These are phyloP conservation scores for Eragrostis tef DNA, from an alignment of 202 grass and related monocot genomes.

Conservation along the genomic window DNA sequence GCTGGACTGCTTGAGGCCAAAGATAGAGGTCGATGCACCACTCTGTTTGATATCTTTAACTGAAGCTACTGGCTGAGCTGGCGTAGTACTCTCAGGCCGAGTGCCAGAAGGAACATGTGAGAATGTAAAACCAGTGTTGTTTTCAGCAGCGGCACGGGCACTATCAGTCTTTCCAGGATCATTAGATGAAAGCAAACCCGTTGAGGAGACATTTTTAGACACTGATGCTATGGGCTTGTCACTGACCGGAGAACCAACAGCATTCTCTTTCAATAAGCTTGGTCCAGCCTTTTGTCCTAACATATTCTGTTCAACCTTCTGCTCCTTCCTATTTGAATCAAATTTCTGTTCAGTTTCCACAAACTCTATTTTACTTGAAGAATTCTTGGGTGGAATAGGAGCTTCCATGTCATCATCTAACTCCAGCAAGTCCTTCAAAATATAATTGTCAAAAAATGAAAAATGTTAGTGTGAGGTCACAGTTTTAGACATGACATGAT, in stretches of 20 bases:
- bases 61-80: slow-evolving; percentile 44
- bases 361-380: slow-evolving; percentile 27
- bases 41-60: slow-evolving; percentile 50
- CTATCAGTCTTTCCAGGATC: slow-evolving; percentile 44
- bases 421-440: slow-evolving; percentile 52
- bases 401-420: slow-evolving; percentile 61
- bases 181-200: slow-evolving; percentile 50
- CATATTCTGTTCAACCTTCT: slow-evolving; percentile 51
- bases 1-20: slow-evolving; percentile 47
- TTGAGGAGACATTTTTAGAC: slow-evolving; percentile 16
- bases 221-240: slow-evolving; percentile 33
- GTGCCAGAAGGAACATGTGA: slow-evolving; percentile 30
- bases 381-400: slow-evolving; percentile 37
- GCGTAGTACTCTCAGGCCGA: not conserved
- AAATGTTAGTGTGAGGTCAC: slow-evolving; percentile 21
- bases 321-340: slow-evolving; percentile 45
- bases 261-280: slow-evolving; percentile 35
- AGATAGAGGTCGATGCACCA: slow-evolving; percentile 32
- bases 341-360: slow-evolving; percentile 37
- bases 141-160: slow-evolving; percentile 26
- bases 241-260: slow-evolving; percentile 35
- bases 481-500: slow-evolving; percentile 1
- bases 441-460: slow-evolving; percentile 2
- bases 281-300: slow-evolving; percentile 47
- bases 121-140: slow-evolving; percentile 45